Percentiles rank a stretch among this genome's conserved stretches.
These are phyloP conservation scores for Crotalaria pallida DNA, from an alignment of 306 rosid species.

Conservation along the genomic window DNA sequence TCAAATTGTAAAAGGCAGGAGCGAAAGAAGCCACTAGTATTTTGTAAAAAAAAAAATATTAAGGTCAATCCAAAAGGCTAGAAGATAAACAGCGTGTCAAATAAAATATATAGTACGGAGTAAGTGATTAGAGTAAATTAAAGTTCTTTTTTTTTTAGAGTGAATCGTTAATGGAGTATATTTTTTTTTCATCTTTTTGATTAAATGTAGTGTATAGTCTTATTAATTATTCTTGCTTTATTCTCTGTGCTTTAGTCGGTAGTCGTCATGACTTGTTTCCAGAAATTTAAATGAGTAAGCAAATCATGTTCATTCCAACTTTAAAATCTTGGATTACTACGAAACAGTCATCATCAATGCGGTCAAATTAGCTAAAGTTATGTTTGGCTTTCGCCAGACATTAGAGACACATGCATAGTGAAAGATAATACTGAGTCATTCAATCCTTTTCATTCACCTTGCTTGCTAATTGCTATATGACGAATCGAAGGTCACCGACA, in stretches of 20 bases:
- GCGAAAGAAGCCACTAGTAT: neutral
- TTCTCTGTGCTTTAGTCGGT: neutral
- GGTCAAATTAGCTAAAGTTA: slow-evolving; percentile 23
- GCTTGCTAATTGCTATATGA: too few species aligned
- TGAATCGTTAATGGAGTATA: neutral
- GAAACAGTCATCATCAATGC: neutral
- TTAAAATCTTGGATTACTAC: neutral
- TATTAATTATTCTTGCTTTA: neutral
- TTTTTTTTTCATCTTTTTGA: neutral
- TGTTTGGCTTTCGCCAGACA: slow-evolving; percentile 41
- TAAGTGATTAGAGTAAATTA: neutral
- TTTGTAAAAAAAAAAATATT: neutral
- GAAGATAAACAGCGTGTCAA: neutral
- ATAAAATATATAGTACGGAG: neutral
- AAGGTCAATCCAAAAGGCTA: neutral
- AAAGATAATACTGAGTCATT: neutral
- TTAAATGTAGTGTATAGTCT: too few species aligned
- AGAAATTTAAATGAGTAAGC: neutral
- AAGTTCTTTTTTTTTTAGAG: too few species aligned
- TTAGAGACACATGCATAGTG: neutral
- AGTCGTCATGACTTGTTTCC: neutral
- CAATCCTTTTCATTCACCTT: slow-evolving; percentile 15
- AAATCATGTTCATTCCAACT: neutral
- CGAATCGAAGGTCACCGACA: slow-evolving; percentile 16
- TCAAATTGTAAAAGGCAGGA: neutral